A percentile compares a stretch with the other conserved stretches of the same genome.
Conservation (phyloP, 139 green algal genomes). For the Desmodesmus armatus region DNA sequence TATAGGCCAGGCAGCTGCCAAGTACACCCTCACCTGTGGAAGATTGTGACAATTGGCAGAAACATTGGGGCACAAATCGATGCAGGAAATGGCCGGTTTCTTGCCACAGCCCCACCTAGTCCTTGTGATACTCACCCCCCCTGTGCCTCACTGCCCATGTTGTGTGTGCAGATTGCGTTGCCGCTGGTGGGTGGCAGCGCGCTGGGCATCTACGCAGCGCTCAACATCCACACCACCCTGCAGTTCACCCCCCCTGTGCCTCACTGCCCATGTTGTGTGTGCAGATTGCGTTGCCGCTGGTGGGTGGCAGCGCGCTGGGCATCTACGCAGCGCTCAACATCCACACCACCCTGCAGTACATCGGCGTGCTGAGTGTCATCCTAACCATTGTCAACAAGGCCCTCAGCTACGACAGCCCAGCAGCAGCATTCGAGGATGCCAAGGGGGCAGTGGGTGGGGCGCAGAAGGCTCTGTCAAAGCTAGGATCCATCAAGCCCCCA, state of each 20-base stretch:
- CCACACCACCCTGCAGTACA: constrained; percentile 58
- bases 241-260: constrained; percentile 35
- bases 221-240: constrained; percentile 60
- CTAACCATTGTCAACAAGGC: constrained; percentile 45
- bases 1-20: no score
- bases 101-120: no score
- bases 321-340: constrained; percentile 51
- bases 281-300: constrained; percentile 6
- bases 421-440: constrained; percentile 54
- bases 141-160: no score
- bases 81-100: no score
- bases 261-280: constrained; percentile 7
- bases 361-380: constrained; percentile 66
- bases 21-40: no score
- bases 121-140: no score
- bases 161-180: not conserved
- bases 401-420: constrained; percentile 47
- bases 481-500: not conserved
- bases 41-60: no score
- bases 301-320: constrained; percentile 4
- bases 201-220: constrained; percentile 19
- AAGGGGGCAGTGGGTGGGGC: not conserved
- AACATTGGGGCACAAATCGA: no score
- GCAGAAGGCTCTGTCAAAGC: not conserved
- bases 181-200: constrained; percentile 8